Evolutionary conservation across 345 rosid genomes (phyloP).

Genomic region (Lenwebbia sp.): DNA sequence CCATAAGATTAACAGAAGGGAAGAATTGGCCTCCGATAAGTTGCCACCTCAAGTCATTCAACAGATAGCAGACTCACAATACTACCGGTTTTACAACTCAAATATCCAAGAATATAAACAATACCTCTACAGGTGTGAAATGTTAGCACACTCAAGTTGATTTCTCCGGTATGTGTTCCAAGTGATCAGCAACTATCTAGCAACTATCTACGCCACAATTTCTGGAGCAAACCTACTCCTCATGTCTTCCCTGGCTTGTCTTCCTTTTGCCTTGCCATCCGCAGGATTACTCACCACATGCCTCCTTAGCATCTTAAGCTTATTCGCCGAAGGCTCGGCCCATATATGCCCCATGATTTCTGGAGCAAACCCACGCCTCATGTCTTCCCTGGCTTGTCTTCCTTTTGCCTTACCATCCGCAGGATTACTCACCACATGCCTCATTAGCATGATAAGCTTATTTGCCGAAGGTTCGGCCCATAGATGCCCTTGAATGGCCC

Average conservation of each 20-base stretch:
- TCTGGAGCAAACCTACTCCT: constrained; percentile 53
- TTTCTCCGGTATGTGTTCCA: constrained; percentile 20
- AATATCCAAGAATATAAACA: background rate
- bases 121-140: background rate
- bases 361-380: constrained; percentile 23
- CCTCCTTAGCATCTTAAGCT: constrained; percentile 56
- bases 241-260: constrained; percentile 48
- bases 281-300: constrained; percentile 35
- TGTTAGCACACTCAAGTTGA: background rate
- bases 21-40: background rate
- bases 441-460: constrained; percentile 51
- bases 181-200: constrained; percentile 30
- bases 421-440: constrained; percentile 34
- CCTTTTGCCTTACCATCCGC: constrained; percentile 52
- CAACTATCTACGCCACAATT: constrained; percentile 44
- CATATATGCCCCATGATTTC: constrained; percentile 4
- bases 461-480: constrained; percentile 68
- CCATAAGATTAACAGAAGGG: background rate
- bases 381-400: constrained; percentile 52
- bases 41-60: background rate
- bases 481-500: constrained; percentile 75
- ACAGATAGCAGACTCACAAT: background rate
- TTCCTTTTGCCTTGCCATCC: constrained; percentile 50
- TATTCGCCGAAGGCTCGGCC: constrained; percentile 50
- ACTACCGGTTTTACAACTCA: background rate